Evolutionary conservation across 306 rosid genomes (phyloP).

Genomic region (Casuarina glauca): DNA sequence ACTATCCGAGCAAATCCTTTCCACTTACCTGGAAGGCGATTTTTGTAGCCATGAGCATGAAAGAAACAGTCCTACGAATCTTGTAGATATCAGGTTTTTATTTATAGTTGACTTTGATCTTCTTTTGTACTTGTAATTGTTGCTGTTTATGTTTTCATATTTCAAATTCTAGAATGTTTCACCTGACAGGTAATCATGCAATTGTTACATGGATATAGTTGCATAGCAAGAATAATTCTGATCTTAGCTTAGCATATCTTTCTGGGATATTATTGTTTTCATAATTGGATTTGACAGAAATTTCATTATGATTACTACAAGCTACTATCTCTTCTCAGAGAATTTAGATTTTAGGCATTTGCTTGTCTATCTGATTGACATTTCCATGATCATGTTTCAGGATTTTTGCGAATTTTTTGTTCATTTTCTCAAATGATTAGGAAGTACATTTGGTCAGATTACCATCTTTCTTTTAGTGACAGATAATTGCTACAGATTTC

Average conservation of each 20-base stretch:
- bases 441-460: constrained; percentile 8
- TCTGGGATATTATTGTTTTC: not conserved
- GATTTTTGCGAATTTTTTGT: not conserved
- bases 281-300: not conserved
- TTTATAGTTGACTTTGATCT: not conserved
- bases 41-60: not conserved
- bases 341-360: not conserved
- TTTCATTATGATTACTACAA: not conserved
- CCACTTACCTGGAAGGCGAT: not conserved
- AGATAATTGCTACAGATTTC: not conserved
- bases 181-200: not conserved
- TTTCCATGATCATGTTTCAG: not conserved
- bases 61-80: not conserved
- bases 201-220: not conserved
- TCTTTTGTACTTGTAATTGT: not conserved
- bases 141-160: constrained; percentile 3
- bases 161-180: constrained; percentile 1
- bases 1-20: not conserved
- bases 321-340: not conserved
- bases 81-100: not conserved
- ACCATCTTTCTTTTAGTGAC: not conserved
- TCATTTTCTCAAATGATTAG: not conserved
- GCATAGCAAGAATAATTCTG: not conserved
- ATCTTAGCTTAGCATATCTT: constrained; percentile 1
- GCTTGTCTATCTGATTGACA: not conserved